Conservation (phyloP, 345 rosid species). For the Citrus inodora region DNA sequence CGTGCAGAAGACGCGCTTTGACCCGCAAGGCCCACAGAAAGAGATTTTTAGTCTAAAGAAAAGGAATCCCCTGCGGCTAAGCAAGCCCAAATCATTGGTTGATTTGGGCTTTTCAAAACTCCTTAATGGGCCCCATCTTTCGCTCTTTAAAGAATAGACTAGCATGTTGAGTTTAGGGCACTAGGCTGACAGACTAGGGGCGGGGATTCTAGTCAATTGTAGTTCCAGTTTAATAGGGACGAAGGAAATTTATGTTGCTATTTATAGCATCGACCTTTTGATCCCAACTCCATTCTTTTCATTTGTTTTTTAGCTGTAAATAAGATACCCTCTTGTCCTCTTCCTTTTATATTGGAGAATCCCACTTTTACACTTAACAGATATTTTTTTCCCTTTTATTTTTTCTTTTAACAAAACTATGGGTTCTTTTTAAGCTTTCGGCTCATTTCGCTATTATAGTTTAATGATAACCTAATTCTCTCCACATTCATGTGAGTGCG, state of each 20-base stretch:
- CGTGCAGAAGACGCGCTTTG: not conserved
- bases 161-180: not conserved
- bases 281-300: not conserved
- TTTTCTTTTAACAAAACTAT: not conserved
- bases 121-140: slow-evolving; percentile 21
- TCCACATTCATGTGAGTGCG: too few relatives aligned
- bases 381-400: not conserved
- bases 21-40: slow-evolving; percentile 5
- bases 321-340: not conserved
- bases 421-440: slow-evolving; percentile 30
- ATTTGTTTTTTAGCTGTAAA: slow-evolving; percentile 8
- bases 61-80: not conserved
- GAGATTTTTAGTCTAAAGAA: slow-evolving; percentile 3
- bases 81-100: slow-evolving; percentile 29
- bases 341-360: slow-evolving; percentile 5
- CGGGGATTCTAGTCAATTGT: not conserved
- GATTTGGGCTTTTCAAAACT: slow-evolving; percentile 21
- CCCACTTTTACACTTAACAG: not conserved
- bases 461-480: too few relatives aligned
- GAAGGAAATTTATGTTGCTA: slow-evolving; percentile 14
- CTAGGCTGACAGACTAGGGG: slow-evolving; percentile 9
- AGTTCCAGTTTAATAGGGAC: slow-evolving; percentile 29
- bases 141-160: not conserved
- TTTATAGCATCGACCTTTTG: slow-evolving; percentile 21
- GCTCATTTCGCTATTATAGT: slow-evolving; percentile 15